Percentiles rank a stretch among this genome's conserved stretches.
Conservation (phyloP, 164 flowering plant species). For the Cinnamomum micranthum region DNA sequence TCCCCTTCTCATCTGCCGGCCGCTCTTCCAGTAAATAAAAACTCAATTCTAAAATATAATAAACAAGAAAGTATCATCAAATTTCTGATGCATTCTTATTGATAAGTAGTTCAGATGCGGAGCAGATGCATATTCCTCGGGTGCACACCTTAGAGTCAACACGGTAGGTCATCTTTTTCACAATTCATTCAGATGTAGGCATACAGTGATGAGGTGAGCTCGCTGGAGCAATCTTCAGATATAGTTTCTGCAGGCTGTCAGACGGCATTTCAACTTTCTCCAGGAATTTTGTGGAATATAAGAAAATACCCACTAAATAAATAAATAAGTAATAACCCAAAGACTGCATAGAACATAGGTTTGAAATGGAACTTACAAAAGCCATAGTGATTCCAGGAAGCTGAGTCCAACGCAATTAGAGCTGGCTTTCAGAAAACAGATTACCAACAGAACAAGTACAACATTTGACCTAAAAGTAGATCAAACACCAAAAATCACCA, state of each 20-base stretch:
- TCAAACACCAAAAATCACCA: not conserved
- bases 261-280: no score
- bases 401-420: not conserved
- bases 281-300: not conserved
- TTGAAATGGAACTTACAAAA: not conserved
- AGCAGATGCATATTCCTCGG: no score
- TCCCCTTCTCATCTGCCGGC: no score
- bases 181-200: not conserved
- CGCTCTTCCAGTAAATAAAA: no score
- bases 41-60: no score
- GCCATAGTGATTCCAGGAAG: not conserved
- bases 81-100: no score
- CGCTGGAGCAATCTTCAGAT: not conserved
- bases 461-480: not conserved
- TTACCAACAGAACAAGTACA: not conserved
- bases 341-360: not conserved
- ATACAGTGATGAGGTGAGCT: not conserved
- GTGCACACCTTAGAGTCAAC: no score
- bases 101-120: no score
- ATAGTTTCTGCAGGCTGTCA: not conserved
- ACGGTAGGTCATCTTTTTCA: not conserved
- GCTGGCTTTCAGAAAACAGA: not conserved
- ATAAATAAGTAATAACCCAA: not conserved
- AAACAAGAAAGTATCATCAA: no score
- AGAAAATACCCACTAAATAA: not conserved